Evolutionary conservation across 306 rosid species (phyloP), one percentile per base, ranked within the genome.

Genomic region (Fragaria nilgerrensis): DNA sequence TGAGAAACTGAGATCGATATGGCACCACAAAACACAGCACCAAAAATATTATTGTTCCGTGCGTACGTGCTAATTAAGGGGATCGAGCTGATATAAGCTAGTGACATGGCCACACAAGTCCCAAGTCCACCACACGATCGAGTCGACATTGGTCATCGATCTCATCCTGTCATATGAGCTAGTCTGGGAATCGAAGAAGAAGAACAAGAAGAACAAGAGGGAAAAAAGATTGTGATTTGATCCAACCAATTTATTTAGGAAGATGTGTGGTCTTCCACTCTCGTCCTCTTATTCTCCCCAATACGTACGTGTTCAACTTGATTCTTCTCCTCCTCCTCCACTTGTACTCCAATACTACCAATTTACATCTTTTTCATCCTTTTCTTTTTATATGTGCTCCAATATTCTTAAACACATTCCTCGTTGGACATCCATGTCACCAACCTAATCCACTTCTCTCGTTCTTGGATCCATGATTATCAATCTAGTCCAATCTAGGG

Each of bases 371-470:
- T 47, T 49, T 71, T 10, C 29, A 16, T 36, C 70, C 78, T 11
- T 11, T 43, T 43, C 9, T 2, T 10, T 44, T 44, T 44, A 3
- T 44, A 44, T 44, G 12, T 48, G 20, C 47, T 66, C 65, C 27
- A 22, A 25, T 61, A 3, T 32, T 11, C 79, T 80, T 53, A 70
- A 70, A 48, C 34, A 80, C 19, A 49, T 80, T 70, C 47, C 9
- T 77, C 47, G 82, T 81, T 85, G 88, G 82, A 77, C 59, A 27
- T 86, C 90, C 88, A 78, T 78, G 89, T 89, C 97, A 80, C 78
- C 84, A 70, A 71, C 85, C 82, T 68, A 70, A 89, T 88, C 92
- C 91, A 41, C 16, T 78, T 50, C 58, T 80, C 78, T 84, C 75
- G 77, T 63, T 22, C 23, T 19, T 68, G 22, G 36, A n/a, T 68